Conservation (phyloP, 257 asterid species). For the Solanum okadae region DNA sequence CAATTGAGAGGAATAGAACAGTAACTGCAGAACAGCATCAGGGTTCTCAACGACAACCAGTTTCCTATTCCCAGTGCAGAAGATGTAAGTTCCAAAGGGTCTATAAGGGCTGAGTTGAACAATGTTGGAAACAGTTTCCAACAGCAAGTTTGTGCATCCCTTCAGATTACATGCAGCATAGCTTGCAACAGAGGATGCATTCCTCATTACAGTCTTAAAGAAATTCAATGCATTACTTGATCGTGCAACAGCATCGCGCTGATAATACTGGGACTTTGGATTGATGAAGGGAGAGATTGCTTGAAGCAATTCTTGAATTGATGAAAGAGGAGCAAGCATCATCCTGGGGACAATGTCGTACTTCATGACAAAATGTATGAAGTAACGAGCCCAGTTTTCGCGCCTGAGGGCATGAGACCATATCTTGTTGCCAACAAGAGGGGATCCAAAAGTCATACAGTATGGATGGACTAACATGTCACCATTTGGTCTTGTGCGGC, state of each 20-base stretch:
- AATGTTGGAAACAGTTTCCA: constrained; percentile 61
- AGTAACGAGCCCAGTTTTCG: constrained; percentile 58
- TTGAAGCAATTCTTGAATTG: constrained; percentile 36
- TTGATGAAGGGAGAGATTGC: constrained; percentile 29
- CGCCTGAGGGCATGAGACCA: constrained; percentile 76
- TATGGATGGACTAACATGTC: constrained; percentile 15
- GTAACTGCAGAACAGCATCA: constrained; percentile 65
- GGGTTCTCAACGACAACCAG: constrained; percentile 54
- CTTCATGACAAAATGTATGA: constrained; percentile 56
- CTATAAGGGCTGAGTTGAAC: constrained; percentile 76
- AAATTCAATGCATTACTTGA: constrained; percentile 22
- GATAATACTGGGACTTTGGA: constrained; percentile 33
- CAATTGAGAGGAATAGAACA: constrained; percentile 63
- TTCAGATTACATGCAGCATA: constrained; percentile 65
- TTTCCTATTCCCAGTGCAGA: constrained; percentile 56
- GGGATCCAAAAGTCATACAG: constrained; percentile 82
- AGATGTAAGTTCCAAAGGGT: constrained; percentile 60
- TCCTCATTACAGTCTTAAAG: constrained; percentile 49
- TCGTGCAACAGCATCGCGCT: constrained; percentile 6
- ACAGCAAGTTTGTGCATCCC: constrained; percentile 68
- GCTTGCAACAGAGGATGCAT: constrained; percentile 51
- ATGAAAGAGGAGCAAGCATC: constrained; percentile 55
- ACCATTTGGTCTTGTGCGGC: constrained; percentile 25
- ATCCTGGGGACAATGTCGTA: constrained; percentile 73
- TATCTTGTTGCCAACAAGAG: constrained; percentile 43